A percentile compares a stretch with the other conserved stretches of the same genome.
These are phyloP conservation scores for Pythium guiyangense DNA, from an alignment of 352 stramenopile genomes.

Conservation along the genomic window DNA sequence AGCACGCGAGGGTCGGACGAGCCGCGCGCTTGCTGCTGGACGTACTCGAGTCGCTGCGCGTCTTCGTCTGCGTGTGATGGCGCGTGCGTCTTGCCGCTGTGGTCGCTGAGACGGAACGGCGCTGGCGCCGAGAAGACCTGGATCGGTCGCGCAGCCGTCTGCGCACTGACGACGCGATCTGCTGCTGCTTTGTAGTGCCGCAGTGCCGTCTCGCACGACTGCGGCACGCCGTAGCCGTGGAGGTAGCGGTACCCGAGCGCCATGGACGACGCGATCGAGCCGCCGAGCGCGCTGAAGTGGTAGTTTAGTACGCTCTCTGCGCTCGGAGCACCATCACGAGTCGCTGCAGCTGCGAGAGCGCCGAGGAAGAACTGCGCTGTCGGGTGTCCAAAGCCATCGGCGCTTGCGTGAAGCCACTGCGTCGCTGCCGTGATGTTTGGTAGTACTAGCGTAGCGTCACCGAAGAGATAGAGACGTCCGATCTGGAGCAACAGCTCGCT, in stretches of 20 bases:
- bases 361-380: slow-evolving; percentile 48
- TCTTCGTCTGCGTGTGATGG: slow-evolving; percentile 25
- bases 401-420: slow-evolving; percentile 39
- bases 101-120: slow-evolving; percentile 29
- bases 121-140: slow-evolving; percentile 35
- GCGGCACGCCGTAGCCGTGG: slow-evolving; percentile 41
- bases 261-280: slow-evolving; percentile 43
- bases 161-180: slow-evolving; percentile 31
- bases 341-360: slow-evolving; percentile 15
- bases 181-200: slow-evolving; percentile 76
- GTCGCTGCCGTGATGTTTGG: slow-evolving; percentile 18
- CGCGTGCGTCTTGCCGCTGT: slow-evolving; percentile 17
- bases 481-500: slow-evolving; percentile 30
- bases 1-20: slow-evolving; percentile 25
- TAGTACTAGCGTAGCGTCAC: slow-evolving; percentile 4
- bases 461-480: slow-evolving; percentile 32
- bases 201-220: slow-evolving; percentile 52
- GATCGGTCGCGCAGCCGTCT: slow-evolving; percentile 19
- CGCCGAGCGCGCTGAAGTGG: slow-evolving; percentile 45
- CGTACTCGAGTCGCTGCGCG: slow-evolving; percentile 39
- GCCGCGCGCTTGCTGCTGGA: slow-evolving; percentile 29
- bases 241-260: slow-evolving; percentile 66
- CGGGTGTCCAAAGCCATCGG: slow-evolving; percentile 15
- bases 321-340: not conserved
- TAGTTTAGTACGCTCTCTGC: slow-evolving; percentile 38